Base-by-base conservation (phyloP, 768 basidiomycete species). In the Boletus reticulatus region DNA sequence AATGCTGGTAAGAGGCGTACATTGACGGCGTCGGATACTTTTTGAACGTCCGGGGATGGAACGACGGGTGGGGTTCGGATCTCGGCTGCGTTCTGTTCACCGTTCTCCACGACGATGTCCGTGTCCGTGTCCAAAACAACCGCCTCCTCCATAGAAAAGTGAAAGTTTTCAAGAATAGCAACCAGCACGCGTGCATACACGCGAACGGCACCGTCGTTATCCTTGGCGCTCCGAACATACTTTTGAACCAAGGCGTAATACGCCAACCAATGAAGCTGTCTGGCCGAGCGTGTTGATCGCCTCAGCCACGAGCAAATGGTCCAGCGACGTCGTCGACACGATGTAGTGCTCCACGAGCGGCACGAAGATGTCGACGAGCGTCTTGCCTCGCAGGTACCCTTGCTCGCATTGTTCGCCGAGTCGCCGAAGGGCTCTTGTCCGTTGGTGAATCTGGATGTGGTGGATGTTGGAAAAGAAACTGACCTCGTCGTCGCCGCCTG, bases 401-500 rank as follows among this genome's bases (percentile, higher is more conserved):
- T 84, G 82, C 10, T 84, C 80, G 57, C 86, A 87, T 52, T 85
- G 80, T 49, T 94, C 93, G 6, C 83, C 84, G 19, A 98, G 81
- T 17, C 93, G 80, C 13, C 90, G 83, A 29, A 97, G 77, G 4
- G 96, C 95, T 56, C 96, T 76, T 1, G 87, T 85, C 22, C 96
- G 85, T 59, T 94, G 84, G 70, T 98, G 95, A 4, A 88, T 75
- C 72, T 99, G 97, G 43, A 98, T 83, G 67, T 98, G 97, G 50
- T 89, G 83, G 46, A 98, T 84, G 71, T 99, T 99, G 77, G 87
- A 88, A 81, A 99, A 98, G 75, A 98, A 95, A 67, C 89, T 94
- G 31, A 92, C 94, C 70, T 99, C 96, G 48, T 90, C 87, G 66
- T 98, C 94, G 2, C 92, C 94, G 16, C 79, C 84, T 9, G 90